A percentile compares a stretch with the other conserved stretches of the same genome.
These are phyloP conservation scores for Trichoderma guizhouense DNA, from an alignment of 2,329 filamentous ascomycete genomes.

Conservation along the genomic window DNA sequence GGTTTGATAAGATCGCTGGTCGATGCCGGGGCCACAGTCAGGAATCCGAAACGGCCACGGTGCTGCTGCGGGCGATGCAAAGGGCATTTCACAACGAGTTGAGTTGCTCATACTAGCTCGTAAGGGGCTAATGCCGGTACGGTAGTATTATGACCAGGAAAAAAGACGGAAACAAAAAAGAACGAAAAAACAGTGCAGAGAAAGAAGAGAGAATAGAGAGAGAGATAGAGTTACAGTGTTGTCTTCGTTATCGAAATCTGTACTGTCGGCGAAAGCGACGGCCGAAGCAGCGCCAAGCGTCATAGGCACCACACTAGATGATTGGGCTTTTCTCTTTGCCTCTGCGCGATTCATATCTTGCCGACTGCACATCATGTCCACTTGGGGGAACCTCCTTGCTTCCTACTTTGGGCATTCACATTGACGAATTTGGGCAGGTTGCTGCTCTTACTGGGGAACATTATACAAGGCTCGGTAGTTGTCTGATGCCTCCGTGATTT, in stretches of 20 bases:
- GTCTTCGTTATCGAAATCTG: neutral
- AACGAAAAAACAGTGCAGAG: neutral
- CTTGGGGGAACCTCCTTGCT: neutral
- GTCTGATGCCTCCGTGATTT: conserved; percentile 8
- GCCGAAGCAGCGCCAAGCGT: neutral
- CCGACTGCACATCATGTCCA: neutral
- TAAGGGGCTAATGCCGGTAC: neutral
- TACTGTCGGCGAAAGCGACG: neutral
- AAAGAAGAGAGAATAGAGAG: neutral
- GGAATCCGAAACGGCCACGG: conserved; percentile 6
- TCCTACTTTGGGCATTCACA: neutral
- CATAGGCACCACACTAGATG: neutral
- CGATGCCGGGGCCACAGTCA: conserved; percentile 5
- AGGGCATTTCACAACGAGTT: neutral
- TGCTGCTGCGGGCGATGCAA: conserved; percentile 6
- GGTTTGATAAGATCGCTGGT: neutral
- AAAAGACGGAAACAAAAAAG: neutral
- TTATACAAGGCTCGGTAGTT: neutral
- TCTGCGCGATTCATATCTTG: neutral
- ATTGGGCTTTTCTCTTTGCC: neutral
- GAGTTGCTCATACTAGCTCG: neutral
- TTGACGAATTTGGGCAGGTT: neutral
- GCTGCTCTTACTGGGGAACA: neutral
- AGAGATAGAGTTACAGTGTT: neutral
- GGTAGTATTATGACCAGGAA: neutral